Evolutionary conservation across 2,329 filamentous ascomycete species (phyloP).

Genomic region (Aotearoamyces nothofagi): DNA sequence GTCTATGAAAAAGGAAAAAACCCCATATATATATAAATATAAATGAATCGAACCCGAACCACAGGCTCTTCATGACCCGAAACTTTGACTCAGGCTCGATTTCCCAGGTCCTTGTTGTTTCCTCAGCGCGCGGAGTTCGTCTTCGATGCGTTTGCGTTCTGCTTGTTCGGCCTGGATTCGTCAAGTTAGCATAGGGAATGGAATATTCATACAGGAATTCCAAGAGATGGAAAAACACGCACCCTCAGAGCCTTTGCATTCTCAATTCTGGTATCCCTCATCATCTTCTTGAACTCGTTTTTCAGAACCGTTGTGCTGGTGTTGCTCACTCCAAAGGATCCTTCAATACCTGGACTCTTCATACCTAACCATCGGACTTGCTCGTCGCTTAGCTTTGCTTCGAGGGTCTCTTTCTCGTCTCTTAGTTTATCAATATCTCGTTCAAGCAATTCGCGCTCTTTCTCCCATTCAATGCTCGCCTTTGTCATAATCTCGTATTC

Average conservation of each 20-base stretch:
- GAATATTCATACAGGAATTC: slow-evolving; percentile 3
- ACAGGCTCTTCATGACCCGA: no score
- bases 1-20: no score
- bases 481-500: slow-evolving; percentile 60
- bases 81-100: slow-evolving; percentile 19
- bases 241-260: slow-evolving; percentile 50
- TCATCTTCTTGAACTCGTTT: slow-evolving; percentile 70
- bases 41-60: no score
- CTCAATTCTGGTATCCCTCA: slow-evolving; percentile 55
- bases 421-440: slow-evolving; percentile 44
- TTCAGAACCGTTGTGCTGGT: slow-evolving; percentile 55
- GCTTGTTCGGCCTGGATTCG: slow-evolving; percentile 53
- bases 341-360: slow-evolving; percentile 31
- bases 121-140: slow-evolving; percentile 36
- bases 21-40: no score
- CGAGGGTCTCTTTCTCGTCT: slow-evolving; percentile 46
- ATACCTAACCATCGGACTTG: slow-evolving; percentile 50
- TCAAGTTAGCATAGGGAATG: slow-evolving; percentile 10
- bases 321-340: slow-evolving; percentile 15
- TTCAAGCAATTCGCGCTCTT: slow-evolving; percentile 52
- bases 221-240: slow-evolving; percentile 19
- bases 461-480: slow-evolving; percentile 55
- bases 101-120: slow-evolving; percentile 18
- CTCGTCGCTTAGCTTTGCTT: slow-evolving; percentile 51
- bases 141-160: slow-evolving; percentile 52